These are phyloP conservation scores for Scheffersomyces stipitis DNA, from an alignment of 805 yeast species.

Conservation along the genomic window DNA sequence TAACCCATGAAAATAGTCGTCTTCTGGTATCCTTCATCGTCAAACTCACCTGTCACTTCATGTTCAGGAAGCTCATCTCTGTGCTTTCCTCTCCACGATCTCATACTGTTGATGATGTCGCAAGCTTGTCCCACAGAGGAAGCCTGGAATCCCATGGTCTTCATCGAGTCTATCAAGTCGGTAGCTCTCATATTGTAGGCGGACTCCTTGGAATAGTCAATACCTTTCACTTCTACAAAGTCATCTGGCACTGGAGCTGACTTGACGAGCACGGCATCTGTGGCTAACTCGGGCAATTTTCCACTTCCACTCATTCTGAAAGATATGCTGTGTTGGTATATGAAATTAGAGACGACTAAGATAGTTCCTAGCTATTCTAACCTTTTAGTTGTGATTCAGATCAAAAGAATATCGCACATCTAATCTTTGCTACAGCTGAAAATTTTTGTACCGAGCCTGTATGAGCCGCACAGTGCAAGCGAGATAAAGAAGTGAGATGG, in stretches of 20 bases:
- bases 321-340: no score
- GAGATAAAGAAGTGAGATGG: no score
- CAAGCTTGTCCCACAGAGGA: conserved; percentile 83
- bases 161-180: conserved; percentile 80
- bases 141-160: conserved; percentile 96
- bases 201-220: conserved; percentile 80
- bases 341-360: no score
- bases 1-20: conserved; percentile 94
- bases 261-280: conserved; percentile 87
- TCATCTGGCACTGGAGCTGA: conserved; percentile 84
- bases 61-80: conserved; percentile 67
- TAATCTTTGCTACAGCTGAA: no score
- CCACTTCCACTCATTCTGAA: conserved; percentile 9
- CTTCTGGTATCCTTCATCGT: conserved; percentile 73
- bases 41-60: conserved; percentile 67
- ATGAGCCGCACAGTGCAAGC: no score
- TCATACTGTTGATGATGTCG: conserved; percentile 90
- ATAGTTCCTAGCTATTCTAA: no score
- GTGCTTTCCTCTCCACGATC: conserved; percentile 87
- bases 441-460: no score
- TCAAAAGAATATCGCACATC: no score
- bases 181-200: conserved; percentile 78
- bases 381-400: no score
- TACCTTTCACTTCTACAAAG: conserved; percentile 78
- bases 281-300: conserved; percentile 64